Base-by-base conservation (phyloP, 495 filamentous ascomycete genomes). In the Cercophora newfieldiana region DNA sequence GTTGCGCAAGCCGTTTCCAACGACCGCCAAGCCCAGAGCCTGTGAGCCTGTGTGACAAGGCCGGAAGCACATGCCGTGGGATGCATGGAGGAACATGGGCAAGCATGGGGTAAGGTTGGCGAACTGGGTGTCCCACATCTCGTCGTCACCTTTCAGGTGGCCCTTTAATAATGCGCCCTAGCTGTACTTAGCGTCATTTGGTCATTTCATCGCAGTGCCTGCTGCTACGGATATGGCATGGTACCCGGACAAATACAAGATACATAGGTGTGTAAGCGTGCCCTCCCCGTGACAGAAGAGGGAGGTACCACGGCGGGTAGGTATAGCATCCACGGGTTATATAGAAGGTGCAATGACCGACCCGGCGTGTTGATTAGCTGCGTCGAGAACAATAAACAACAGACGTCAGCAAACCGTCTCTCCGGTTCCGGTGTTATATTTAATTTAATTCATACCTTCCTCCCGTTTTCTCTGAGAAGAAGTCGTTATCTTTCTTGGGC, bases 341-440 rank as follows among this genome's bases (percentile, higher is more conserved):
- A 51, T 33, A 65, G 63, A 6, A 14, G 19, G n/a, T 7, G 50
- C 6, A 53, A 53, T 53, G 50, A 53, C 50, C 37, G 55, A 58
- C 55, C 63, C 54, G 33, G 25, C 37, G 63, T 49, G 33, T 58
- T 47, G 33, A 65, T 65, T 59, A 65, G 30, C 55, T 65, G 25
- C 54, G 14, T 58, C 10, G 19, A 19, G 54, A 7, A 56, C 55
- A 47, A 22, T 24, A 25, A 58, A 47, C 37, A 44, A 58, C 29
- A 37, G 24, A 4, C 30, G 47, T 24, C 26, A 48, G 12, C 33
- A 19, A 50, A 16, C 44, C 47, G 19, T 31, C 47, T 62, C 44
- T 29, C 51, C 22, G 60, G 60, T 53, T 62, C 59, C 60, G 55
- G 55, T 14, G 37, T 8, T 51, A 62, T 51, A 62, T 62, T n/a